Evolutionary conservation across 257 asterid genomes (phyloP).

Genomic region (Lithospermum erythrorhizon): DNA sequence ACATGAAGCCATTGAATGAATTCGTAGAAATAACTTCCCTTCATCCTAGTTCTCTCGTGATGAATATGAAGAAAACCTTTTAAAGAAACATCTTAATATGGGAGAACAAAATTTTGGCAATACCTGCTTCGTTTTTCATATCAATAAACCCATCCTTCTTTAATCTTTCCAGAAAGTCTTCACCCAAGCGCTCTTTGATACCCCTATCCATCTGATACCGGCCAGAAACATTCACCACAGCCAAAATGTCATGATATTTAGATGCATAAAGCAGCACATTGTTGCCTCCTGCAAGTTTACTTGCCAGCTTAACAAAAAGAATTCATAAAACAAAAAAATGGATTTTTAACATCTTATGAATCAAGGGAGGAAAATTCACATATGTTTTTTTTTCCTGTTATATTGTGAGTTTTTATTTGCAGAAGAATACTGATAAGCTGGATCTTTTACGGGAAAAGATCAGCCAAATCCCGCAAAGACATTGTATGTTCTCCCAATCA

Average conservation of each 20-base stretch:
- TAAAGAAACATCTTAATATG: neutral
- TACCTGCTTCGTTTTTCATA: constrained; percentile 44
- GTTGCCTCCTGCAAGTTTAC: constrained; percentile 47
- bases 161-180: constrained; percentile 38
- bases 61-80: neutral
- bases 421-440: no score
- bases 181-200: constrained; percentile 55
- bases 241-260: constrained; percentile 50
- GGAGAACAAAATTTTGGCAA: neutral
- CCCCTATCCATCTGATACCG: constrained; percentile 71
- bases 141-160: constrained; percentile 68
- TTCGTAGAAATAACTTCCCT: neutral
- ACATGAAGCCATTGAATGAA: neutral
- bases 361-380: no score
- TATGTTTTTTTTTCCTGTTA: no score
- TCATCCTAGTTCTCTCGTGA: neutral
- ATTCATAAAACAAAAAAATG: neutral
- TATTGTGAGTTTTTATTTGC: no score
- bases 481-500: no score
- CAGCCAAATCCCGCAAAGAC: no score
- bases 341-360: neutral
- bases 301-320: neutral
- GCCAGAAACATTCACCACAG: constrained; percentile 69
- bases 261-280: constrained; percentile 73
- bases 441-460: no score